Evolutionary conservation across 108 stramenopile species (phyloP).

Genomic region (Cyclotella sp.): DNA sequence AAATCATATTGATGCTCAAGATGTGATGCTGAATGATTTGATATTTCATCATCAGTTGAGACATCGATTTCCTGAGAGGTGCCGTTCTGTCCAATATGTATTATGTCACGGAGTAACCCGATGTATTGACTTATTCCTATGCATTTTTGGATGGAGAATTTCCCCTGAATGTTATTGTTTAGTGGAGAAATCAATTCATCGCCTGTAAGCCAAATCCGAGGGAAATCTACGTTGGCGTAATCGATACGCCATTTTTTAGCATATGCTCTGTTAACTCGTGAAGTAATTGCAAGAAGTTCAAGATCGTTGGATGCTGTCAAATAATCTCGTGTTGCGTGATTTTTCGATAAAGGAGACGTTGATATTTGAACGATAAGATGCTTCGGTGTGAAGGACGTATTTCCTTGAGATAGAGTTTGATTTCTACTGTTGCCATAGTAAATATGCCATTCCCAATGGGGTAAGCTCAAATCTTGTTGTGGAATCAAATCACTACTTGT

Average conservation of each 20-base stretch:
- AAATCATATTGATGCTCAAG: conserved; percentile 1
- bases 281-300: background rate
- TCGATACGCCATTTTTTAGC: conserved; percentile 9
- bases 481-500: background rate
- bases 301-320: background rate
- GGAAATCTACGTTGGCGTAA: conserved; percentile 7
- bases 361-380: conserved; percentile 17
- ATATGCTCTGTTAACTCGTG: conserved; percentile 13
- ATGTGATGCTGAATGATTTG: background rate
- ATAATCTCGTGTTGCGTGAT: background rate
- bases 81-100: background rate
- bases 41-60: background rate
- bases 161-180: background rate
- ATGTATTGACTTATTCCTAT: conserved; percentile 6
- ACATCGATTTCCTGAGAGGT: background rate
- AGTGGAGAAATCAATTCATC: conserved; percentile 1
- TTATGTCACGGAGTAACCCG: conserved; percentile 5
- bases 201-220: background rate
- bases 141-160: background rate
- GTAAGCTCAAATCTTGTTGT: background rate
- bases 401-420: background rate
- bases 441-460: conserved; percentile 22
- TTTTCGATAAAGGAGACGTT: background rate
- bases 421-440: conserved; percentile 3
- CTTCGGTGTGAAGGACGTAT: background rate